Conservation (phyloP, 495 filamentous ascomycete species). For the Lophiostoma macrostomum region DNA sequence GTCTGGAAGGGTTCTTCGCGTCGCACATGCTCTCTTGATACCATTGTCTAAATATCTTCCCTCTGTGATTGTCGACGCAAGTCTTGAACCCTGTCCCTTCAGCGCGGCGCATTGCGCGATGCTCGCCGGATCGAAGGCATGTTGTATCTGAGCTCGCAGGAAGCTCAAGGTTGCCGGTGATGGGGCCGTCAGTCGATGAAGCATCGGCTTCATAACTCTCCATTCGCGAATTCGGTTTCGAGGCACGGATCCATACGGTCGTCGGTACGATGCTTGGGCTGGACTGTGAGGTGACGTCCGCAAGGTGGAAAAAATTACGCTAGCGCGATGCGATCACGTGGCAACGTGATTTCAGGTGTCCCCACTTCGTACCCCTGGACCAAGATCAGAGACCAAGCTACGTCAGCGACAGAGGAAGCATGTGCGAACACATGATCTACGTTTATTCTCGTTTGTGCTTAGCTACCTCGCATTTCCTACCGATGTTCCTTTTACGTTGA, state of each 20-base stretch:
- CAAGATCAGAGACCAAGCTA: too few relatives aligned
- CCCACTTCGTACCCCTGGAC: too few relatives aligned
- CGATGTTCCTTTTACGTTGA: too few relatives aligned
- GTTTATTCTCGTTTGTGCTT: too few relatives aligned
- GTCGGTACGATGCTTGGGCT: background rate
- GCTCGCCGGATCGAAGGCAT: slow-evolving; percentile 8
- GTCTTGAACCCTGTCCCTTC: slow-evolving; percentile 1
- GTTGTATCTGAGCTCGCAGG: slow-evolving; percentile 16
- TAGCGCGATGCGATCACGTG: slow-evolving; percentile 15
- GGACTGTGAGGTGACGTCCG: too few relatives aligned
- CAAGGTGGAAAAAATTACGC: background rate
- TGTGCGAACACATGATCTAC: background rate
- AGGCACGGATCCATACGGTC: slow-evolving; percentile 12
- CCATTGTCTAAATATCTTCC: background rate
- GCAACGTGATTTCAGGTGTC: too few relatives aligned
- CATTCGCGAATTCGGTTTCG: background rate
- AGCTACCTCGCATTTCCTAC: too few relatives aligned
- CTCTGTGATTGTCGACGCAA: background rate
- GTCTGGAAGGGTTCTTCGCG: background rate
- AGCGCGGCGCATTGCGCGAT: slow-evolving; percentile 2
- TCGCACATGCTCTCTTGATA: background rate
- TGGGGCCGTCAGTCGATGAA: slow-evolving; percentile 20
- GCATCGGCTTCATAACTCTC: slow-evolving; percentile 30
- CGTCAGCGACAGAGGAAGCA: too few relatives aligned
- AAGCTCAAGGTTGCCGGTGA: slow-evolving; percentile 25